phyloP scores from a whole-genome alignment of 441 rosid species.

The Erodium texanum region DNA sequence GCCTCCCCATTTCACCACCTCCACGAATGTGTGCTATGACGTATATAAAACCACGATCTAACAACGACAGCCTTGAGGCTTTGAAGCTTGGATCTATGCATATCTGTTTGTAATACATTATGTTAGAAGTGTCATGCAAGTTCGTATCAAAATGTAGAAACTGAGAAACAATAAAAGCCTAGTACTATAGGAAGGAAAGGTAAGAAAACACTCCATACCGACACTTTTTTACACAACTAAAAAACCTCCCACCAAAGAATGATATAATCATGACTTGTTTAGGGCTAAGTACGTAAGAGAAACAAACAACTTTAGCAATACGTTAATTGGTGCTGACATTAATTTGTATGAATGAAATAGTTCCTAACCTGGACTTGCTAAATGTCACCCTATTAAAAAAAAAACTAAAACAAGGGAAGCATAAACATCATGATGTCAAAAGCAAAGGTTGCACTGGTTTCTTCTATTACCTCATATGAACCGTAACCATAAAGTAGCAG shows the following conservation, averaged over 20 bases:
- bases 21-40: slow-evolving; percentile 92
- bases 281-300: neutral
- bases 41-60: slow-evolving; percentile 79
- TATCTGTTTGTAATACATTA: slow-evolving; percentile 30
- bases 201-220: neutral
- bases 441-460: neutral
- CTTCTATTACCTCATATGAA: slow-evolving; percentile 72
- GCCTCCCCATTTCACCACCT: slow-evolving; percentile 98
- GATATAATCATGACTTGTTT: neutral
- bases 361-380: neutral
- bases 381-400: neutral
- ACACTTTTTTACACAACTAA: neutral
- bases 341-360: neutral
- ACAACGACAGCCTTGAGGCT: slow-evolving; percentile 59
- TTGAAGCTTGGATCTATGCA: slow-evolving; percentile 57
- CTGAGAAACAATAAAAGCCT: neutral
- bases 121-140: neutral
- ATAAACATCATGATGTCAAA: neutral
- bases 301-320: neutral
- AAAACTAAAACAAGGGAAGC: neutral
- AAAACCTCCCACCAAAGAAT: neutral
- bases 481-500: slow-evolving; percentile 83
- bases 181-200: neutral
- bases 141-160: slow-evolving; percentile 1
- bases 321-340: no score